Evolutionary conservation across 208 protist genomes (phyloP).

Genomic region (Jaenimonas drosophilae): DNA sequence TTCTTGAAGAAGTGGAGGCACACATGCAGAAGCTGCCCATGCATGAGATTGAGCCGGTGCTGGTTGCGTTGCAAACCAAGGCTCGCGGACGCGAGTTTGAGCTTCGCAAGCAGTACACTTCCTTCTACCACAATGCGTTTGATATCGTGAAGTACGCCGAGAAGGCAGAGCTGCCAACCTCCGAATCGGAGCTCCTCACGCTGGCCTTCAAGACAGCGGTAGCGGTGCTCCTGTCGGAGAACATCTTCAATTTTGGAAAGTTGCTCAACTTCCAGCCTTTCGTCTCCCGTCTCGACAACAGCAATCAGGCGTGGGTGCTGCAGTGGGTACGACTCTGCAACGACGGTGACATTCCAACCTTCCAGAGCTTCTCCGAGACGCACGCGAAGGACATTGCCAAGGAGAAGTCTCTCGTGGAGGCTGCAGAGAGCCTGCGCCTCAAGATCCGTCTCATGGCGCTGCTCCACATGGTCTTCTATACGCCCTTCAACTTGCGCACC

Average conservation of each 20-base stretch:
- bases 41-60: conserved; percentile 79
- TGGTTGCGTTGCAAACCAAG: conserved; percentile 56
- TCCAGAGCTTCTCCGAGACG: conserved; percentile 39
- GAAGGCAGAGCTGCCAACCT: conserved; percentile 65
- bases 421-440: conserved; percentile 22
- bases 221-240: conserved; percentile 68
- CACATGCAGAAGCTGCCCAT: conserved; percentile 63
- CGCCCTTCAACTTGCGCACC: conserved; percentile 84
- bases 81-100: conserved; percentile 83
- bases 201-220: conserved; percentile 70
- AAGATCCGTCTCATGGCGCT: conserved; percentile 93
- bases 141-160: conserved; percentile 64
- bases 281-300: conserved; percentile 11
- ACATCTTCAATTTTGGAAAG: conserved; percentile 85
- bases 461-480: conserved; percentile 93
- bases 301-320: conserved; percentile 45
- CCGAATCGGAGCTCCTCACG: conserved; percentile 33
- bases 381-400: conserved; percentile 26
- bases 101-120: conserved; percentile 64
- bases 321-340: conserved; percentile 70
- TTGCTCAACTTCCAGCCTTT: conserved; percentile 62
- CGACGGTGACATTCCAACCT: conserved; percentile 65
- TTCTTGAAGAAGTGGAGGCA: conserved; percentile 64
- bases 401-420: conserved; percentile 15
- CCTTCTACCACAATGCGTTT: conserved; percentile 82